Conservation (phyloP, 331 rosid genomes). For the Telfairia occidentalis region DNA sequence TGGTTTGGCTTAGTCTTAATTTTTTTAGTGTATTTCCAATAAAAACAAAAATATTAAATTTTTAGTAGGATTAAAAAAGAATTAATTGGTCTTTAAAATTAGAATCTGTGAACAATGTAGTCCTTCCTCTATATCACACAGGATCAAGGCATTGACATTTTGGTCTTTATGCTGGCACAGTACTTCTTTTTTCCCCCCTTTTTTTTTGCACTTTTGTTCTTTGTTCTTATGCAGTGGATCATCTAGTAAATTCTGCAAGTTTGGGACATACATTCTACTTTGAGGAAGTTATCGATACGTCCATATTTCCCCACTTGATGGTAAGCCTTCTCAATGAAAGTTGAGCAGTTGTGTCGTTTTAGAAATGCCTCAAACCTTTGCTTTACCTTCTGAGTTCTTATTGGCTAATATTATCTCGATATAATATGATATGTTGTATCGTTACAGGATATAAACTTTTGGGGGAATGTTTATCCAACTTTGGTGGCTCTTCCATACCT, state of each 20-base stretch:
- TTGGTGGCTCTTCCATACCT: conserved; percentile 71
- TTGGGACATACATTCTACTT: conserved; percentile 88
- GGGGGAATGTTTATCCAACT: conserved; percentile 88
- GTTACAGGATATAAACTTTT: conserved; percentile 63
- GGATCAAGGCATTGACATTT: no score
- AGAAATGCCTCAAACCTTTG: neutral
- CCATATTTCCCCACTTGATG: conserved; percentile 68
- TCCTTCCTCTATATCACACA: no score
- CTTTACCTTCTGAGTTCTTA: neutral
- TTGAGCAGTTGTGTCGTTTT: neutral
- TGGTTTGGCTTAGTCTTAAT: no score
- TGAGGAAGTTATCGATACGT: conserved; percentile 70
- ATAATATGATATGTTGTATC: neutral
- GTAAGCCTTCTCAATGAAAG: conserved; percentile 22
- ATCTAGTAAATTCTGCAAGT: conserved; percentile 79
- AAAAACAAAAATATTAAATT: no score
- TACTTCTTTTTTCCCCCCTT: no score
- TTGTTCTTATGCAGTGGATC: conserved; percentile 47
- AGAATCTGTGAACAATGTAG: neutral
- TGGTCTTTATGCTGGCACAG: no score
- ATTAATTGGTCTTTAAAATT: no score
- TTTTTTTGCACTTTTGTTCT: neutral
- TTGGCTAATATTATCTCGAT: neutral
- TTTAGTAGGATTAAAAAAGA: no score
- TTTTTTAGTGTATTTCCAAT: no score